Conservation (phyloP, 1,284 basidiomycete species). For the Pterula multifida region DNA sequence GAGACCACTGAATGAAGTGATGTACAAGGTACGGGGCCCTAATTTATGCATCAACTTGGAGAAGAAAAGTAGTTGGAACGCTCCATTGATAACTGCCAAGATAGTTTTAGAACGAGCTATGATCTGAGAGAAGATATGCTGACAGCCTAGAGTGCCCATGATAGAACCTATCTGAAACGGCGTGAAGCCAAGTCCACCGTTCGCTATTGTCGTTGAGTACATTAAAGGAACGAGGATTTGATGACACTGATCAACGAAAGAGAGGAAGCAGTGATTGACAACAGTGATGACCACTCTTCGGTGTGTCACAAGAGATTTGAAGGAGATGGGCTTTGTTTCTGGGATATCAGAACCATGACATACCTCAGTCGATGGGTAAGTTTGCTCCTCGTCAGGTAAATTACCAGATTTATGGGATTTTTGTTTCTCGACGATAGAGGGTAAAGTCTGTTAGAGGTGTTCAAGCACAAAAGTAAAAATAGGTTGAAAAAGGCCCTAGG, state of each 20-base stretch:
- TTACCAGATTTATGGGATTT: neutral
- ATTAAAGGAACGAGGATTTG: slow-evolving; percentile 5
- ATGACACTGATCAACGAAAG: slow-evolving; percentile 5
- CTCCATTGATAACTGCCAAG: slow-evolving; percentile 2
- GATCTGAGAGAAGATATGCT: neutral
- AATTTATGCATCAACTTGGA: slow-evolving; percentile 1
- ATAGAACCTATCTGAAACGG: slow-evolving; percentile 6
- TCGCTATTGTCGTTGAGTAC: slow-evolving; percentile 3
- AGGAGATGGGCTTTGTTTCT: neutral
- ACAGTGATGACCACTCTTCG: neutral
- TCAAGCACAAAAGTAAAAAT: neutral
- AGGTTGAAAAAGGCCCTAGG: neutral
- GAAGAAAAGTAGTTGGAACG: slow-evolving; percentile 1
- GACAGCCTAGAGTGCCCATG: slow-evolving; percentile 2
- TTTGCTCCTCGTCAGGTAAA: neutral
- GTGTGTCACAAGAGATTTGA: neutral
- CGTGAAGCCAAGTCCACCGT: slow-evolving; percentile 4
- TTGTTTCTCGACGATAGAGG: neutral
- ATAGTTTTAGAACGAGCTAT: neutral
- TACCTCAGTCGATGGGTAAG: neutral
- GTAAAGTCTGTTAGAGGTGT: neutral
- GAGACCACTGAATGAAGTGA: slow-evolving; percentile 8
- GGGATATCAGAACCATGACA: neutral
- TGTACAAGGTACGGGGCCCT: slow-evolving; percentile 4
- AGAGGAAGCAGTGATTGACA: neutral